Base-by-base conservation (phyloP, 2,329 filamentous ascomycete genomes). In the Colletotrichum sp. region DNA sequence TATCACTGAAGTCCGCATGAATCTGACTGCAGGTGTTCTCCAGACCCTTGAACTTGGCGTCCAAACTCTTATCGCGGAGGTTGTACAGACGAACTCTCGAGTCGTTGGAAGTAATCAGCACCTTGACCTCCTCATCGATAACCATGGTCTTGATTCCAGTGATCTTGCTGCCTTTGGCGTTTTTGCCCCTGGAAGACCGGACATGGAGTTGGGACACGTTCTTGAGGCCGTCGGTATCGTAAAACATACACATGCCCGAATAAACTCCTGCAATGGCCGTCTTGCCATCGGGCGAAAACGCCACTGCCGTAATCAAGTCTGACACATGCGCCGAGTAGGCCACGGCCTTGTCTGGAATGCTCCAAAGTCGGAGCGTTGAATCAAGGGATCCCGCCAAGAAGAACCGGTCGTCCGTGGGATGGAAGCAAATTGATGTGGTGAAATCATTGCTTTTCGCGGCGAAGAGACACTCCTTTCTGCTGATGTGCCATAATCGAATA, bases 131-230 rank as follows among this genome's bases (percentile, higher is more conserved):
- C 1, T 91, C 91, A 43, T 90, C 90, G 65, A 92, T 87, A 18
- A 87, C 84, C 78, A 93, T 92, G 0, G 95, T 94, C 80, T 96
- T 93, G 69, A 99, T 98, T 8, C 96, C 96, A 0, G 97, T 98
- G 79, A 99, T 98, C 83, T 99, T 99, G 86, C 96, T 98, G 8
- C 96, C 96, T 83, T 98, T 98, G 6, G 96, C 94, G 81, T 98
- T 98, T 82, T 96, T 96, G 4, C 97, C 96, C 75, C 96, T 91
- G 0, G 95, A 95, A 1, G 96, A 98, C 60, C 96, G 93, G n/a
- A 98, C 96, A 78, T 98, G 96, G 34, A 98, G 93, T 82, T 98
- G 96, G 2, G 94, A 94, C 78, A 95, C 91, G 69, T 93, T 91
- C 80, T 95, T 97, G 66, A 99, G 86, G 0, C 95, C 95, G 80